phyloP scores from a whole-genome alignment of 495 filamentous ascomycete genomes.

The Penicillium manginii region DNA sequence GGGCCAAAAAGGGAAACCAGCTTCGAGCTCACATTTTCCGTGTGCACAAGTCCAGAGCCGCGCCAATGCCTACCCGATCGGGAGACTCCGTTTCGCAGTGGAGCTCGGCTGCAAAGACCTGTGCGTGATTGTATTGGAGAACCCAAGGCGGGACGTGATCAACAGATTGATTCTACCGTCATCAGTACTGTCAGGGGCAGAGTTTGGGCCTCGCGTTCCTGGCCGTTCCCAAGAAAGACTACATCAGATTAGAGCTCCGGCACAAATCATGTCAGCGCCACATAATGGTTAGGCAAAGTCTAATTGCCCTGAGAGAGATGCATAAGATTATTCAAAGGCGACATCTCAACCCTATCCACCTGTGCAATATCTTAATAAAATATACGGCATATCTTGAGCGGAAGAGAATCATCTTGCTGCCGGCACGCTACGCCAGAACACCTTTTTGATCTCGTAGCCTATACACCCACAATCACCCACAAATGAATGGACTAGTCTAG shows the following conservation, averaged over 20 bases:
- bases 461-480: background rate
- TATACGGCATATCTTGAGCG: background rate
- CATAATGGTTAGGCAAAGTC: background rate
- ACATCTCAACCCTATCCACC: background rate
- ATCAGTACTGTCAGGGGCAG: background rate
- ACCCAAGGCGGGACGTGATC: background rate
- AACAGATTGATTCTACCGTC: background rate
- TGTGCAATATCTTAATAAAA: background rate
- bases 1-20: background rate
- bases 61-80: constrained; percentile 42
- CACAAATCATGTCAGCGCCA: constrained; percentile 4
- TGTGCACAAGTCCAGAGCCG: constrained; percentile 51
- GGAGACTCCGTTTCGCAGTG: constrained; percentile 15
- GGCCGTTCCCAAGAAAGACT: too few relatives aligned
- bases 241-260: background rate
- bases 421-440: too few relatives aligned
- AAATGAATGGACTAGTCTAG: background rate
- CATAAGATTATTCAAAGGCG: background rate
- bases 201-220: background rate
- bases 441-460: background rate
- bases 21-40: constrained; percentile 12
- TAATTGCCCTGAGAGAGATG: background rate
- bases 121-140: background rate
- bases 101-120: constrained; percentile 2
- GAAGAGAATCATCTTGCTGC: too few relatives aligned